Percentiles rank a stretch among this genome's conserved stretches.
phyloP scores from a whole-genome alignment of 2,329 filamentous ascomycete genomes.

The Samsoniella hepiali region DNA sequence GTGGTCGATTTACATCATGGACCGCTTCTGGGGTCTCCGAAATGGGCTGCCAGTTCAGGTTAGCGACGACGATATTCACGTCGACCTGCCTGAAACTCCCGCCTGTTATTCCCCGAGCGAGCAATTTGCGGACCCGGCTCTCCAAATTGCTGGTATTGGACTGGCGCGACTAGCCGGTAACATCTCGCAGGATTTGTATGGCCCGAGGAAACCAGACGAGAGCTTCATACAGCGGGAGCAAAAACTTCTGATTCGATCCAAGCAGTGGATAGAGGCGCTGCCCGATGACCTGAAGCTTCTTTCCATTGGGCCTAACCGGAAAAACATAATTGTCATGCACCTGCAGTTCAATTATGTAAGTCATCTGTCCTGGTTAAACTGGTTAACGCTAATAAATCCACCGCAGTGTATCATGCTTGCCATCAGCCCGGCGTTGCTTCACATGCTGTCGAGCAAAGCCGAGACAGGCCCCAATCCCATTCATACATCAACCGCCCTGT shows the following conservation, averaged over 20 bases:
- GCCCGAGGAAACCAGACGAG: neutral
- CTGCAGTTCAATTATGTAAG: conserved; percentile 4
- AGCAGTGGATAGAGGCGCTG: neutral
- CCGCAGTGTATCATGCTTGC: neutral
- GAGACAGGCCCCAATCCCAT: neutral
- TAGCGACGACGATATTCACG: neutral
- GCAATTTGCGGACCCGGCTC: neutral
- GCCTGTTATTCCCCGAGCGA: neutral
- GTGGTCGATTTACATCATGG: neutral
- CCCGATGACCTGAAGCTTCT: neutral
- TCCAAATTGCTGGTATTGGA: neutral
- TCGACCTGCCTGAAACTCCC: neutral
- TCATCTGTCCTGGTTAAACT: neutral
- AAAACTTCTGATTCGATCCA: neutral
- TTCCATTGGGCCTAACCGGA: neutral
- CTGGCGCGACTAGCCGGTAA: neutral
- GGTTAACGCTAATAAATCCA: neutral
- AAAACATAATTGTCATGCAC: neutral
- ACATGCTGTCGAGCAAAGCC: neutral
- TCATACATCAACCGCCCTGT: neutral
- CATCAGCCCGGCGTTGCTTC: neutral
- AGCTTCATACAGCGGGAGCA: neutral
- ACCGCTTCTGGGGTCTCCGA: neutral
- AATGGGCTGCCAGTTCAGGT: neutral
- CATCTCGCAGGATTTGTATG: neutral